Percentiles rank a stretch among this genome's conserved stretches.
These are phyloP conservation scores for Xylaria scruposa DNA, from an alignment of 495 filamentous ascomycete genomes.

Conservation along the genomic window DNA sequence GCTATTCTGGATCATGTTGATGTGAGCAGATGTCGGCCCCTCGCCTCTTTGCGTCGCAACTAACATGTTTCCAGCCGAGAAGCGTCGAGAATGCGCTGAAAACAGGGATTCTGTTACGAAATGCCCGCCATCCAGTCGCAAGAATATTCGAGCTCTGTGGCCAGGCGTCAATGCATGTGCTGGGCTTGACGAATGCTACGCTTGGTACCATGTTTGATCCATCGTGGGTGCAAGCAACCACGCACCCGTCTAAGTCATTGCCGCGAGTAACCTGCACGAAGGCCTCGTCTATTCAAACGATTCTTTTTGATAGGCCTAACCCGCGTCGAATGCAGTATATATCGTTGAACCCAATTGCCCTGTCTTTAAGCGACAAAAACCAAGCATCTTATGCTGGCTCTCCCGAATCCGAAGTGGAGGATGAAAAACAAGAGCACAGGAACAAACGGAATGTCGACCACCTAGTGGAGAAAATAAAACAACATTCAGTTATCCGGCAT, in stretches of 20 bases:
- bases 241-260: constrained; percentile 59
- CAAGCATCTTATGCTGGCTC: constrained; percentile 36
- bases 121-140: constrained; percentile 78
- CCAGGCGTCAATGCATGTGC: constrained; percentile 79
- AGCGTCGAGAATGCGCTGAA: constrained; percentile 89
- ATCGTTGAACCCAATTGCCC: constrained; percentile 84
- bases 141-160: constrained; percentile 87
- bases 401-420: constrained; percentile 64
- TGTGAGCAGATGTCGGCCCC: constrained; percentile 57
- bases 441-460: constrained; percentile 60
- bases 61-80: constrained; percentile 49
- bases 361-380: constrained; percentile 83
- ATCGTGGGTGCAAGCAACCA: constrained; percentile 73
- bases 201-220: constrained; percentile 64
- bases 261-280: constrained; percentile 77
- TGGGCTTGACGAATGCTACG: constrained; percentile 76
- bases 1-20: constrained; percentile 90
- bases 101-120: constrained; percentile 81
- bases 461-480: constrained; percentile 86
- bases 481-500: constrained; percentile 83
- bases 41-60: constrained; percentile 11
- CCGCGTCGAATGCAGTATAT: constrained; percentile 96
- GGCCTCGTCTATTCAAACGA: constrained; percentile 77
- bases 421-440: constrained; percentile 65
- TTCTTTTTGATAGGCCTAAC: constrained; percentile 85